Conservation (phyloP, 495 filamentous ascomycete genomes). For the Penicillium cataractarum region DNA sequence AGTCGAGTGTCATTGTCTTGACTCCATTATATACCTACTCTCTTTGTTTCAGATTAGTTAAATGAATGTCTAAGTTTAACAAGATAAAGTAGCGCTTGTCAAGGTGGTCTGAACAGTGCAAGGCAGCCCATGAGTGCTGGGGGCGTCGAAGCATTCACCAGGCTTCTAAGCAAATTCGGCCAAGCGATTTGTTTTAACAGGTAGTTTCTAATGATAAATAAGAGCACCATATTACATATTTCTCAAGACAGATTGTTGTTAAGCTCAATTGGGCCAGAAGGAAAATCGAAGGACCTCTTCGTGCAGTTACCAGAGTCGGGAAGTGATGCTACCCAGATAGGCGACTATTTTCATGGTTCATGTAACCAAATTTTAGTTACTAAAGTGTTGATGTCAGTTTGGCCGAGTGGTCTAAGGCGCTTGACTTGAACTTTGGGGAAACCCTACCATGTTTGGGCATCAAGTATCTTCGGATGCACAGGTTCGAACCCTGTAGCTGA, state of each 20-base stretch:
- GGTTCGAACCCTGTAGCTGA: constrained; percentile 11
- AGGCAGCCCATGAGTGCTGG: no score
- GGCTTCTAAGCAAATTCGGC: no score
- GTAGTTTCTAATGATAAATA: no score
- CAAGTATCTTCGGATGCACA: constrained; percentile 11
- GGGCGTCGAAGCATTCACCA: not conserved
- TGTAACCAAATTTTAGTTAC: not conserved
- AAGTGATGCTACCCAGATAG: not conserved
- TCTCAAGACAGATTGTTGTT: no score
- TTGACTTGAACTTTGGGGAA: constrained; percentile 6
- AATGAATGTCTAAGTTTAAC: not conserved
- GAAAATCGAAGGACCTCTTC: not conserved
- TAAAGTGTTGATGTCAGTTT: not conserved
- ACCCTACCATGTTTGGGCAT: constrained; percentile 6
- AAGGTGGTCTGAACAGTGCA: not conserved
- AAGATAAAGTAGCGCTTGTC: not conserved
- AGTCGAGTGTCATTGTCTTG: not conserved
- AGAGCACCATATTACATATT: no score
- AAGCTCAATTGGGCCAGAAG: not conserved
- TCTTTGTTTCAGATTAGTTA: no score
- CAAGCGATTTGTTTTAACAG: no score
- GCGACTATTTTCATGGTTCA: not conserved
- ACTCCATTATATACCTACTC: not conserved
- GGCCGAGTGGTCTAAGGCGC: constrained; percentile 10
- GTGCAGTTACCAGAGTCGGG: not conserved